phyloP scores from a whole-genome alignment of 2,329 filamentous ascomycete genomes.

The Exserohilum turcica region DNA sequence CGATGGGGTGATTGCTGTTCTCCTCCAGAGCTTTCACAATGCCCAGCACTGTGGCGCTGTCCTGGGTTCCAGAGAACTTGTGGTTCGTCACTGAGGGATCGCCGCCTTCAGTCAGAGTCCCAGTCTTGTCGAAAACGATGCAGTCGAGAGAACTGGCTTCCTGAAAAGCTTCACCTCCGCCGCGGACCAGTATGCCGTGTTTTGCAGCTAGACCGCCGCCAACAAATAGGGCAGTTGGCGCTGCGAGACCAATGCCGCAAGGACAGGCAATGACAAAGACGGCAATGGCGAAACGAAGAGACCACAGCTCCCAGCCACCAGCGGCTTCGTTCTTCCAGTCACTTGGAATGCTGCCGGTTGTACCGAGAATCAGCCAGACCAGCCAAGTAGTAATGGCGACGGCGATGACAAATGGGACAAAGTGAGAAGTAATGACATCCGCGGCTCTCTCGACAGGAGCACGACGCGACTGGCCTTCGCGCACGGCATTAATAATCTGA shows the following conservation, averaged over 20 bases:
- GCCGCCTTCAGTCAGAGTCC: slow-evolving; percentile 75
- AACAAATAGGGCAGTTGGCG: slow-evolving; percentile 82
- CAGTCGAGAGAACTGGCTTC: slow-evolving; percentile 78
- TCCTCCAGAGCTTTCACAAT: slow-evolving; percentile 68
- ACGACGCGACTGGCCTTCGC: slow-evolving; percentile 76
- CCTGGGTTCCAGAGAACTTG: slow-evolving; percentile 43
- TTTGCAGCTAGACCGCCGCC: slow-evolving; percentile 79
- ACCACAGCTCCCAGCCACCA: slow-evolving; percentile 74
- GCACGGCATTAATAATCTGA: slow-evolving; percentile 76
- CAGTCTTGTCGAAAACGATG: slow-evolving; percentile 88
- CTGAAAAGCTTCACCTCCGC: slow-evolving; percentile 84
- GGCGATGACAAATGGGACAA: slow-evolving; percentile 73
- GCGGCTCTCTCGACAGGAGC: slow-evolving; percentile 78
- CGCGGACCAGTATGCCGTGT: slow-evolving; percentile 80
- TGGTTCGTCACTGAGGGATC: slow-evolving; percentile 71
- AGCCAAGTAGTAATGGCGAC: slow-evolving; percentile 74
- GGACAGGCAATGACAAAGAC: slow-evolving; percentile 88
- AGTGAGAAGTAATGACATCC: slow-evolving; percentile 74
- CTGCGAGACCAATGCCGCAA: slow-evolving; percentile 82
- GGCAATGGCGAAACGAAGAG: slow-evolving; percentile 81
- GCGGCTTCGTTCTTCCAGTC: slow-evolving; percentile 60
- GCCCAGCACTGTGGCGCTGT: slow-evolving; percentile 53
- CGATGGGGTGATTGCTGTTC: slow-evolving; percentile 75
- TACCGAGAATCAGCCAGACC: slow-evolving; percentile 70
- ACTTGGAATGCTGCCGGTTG: slow-evolving; percentile 61